Conservation (phyloP, 1,284 basidiomycete species). For the Cutaneotrichosporon dermatis region DNA sequence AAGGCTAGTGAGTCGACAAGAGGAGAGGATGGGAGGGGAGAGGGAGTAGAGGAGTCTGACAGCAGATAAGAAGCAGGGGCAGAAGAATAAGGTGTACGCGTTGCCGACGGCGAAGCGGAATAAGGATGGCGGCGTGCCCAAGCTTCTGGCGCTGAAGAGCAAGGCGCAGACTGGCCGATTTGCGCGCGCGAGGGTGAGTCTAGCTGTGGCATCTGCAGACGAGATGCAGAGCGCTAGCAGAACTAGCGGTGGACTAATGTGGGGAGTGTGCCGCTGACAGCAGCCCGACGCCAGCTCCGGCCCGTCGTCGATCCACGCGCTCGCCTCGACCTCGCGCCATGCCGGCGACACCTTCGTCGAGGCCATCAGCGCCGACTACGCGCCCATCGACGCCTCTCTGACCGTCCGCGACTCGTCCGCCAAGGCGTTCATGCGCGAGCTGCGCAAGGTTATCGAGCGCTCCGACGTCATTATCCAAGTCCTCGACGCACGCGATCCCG, state of each 20-base stretch:
- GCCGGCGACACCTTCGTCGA: constrained; percentile 39
- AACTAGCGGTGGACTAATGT: too few species aligned
- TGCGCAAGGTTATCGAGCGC: constrained; percentile 90
- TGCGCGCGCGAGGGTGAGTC: background rate
- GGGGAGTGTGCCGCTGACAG: background rate
- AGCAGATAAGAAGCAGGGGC: constrained; percentile 20
- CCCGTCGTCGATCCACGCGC: constrained; percentile 12
- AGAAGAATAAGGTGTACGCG: constrained; percentile 36
- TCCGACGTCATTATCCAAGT: constrained; percentile 78
- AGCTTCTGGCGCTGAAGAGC: constrained; percentile 54
- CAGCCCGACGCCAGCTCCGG: constrained; percentile 10
- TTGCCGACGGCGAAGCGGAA: constrained; percentile 45
- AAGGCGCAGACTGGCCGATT: constrained; percentile 18
- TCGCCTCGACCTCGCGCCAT: constrained; percentile 15
- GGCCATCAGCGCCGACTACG: constrained; percentile 30
- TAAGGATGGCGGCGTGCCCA: constrained; percentile 78
- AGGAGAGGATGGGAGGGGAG: background rate
- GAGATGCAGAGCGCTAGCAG: too few species aligned
- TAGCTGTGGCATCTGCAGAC: too few species aligned
- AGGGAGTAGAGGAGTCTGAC: background rate
- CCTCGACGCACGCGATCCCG: constrained; percentile 85
- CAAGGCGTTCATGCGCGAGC: constrained; percentile 63
- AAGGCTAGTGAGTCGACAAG: constrained; percentile 34
- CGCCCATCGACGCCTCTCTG: constrained; percentile 57
- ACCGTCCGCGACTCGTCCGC: constrained; percentile 51